Evolutionary conservation across 2,329 filamentous ascomycete species (phyloP), one percentile per base, ranked within the genome.

Genomic region (Aspergillus flavus): DNA sequence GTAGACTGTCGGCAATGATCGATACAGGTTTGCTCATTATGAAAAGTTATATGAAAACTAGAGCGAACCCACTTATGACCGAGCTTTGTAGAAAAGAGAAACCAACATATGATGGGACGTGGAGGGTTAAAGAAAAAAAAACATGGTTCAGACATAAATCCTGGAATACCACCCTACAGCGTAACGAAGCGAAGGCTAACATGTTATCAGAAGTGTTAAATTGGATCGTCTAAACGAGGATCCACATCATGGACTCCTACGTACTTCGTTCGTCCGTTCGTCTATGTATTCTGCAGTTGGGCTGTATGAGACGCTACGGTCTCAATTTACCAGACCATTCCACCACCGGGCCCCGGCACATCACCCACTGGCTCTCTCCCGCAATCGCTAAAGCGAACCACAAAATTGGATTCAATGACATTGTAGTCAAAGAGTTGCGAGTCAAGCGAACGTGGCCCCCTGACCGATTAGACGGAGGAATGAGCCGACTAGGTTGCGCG

Each of bases 161-260:
- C 16, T 52, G n/a, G 16, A 21, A 55, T 55, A 55, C 52, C 19
- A 55, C 52, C 52, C 32, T 55, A 39, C 52, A 39, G 32, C 52
- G 34, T 21, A 39, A 55, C 32, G 32, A 55, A 55, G 34, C 52
- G 32, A 26, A 55, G 28, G 21, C 52, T 36, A 54, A 9, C 19
- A 32, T 54, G n/a, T 6, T 39, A 36, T 39, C 32, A 55, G n/a
- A 23, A 50, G 19, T 48, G 28, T 58, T 48, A 48, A 34, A 58
- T 48, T 34, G 41, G 56, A 46, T 58, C 26, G 45, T 36, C 56
- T 58, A 50, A 58, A 46, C 39, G 39, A 48, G 41, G 56, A 36
- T 58, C 56, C 56, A 58, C 56, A 58, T 34, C 28, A 48, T 32
- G 56, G 28, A 34, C 6, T 10, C 43, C 23, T 19, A 21, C n/a